Evolutionary conservation across 2,329 filamentous ascomycete genomes (phyloP), one percentile per base, ranked within the genome.

Genomic region (Pestalotiopsis sp.): DNA sequence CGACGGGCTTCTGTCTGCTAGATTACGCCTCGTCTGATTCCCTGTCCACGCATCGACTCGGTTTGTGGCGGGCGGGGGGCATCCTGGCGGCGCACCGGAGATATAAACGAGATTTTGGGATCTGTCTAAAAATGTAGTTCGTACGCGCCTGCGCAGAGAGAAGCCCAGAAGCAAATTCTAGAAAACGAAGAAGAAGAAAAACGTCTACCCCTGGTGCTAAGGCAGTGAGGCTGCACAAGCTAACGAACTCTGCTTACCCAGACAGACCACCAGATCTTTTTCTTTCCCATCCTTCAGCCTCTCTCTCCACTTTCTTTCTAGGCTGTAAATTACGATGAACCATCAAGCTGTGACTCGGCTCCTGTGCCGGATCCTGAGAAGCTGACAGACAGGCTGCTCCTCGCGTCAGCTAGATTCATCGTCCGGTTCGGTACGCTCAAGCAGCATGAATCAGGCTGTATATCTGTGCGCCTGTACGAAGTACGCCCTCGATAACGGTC

Each of bases 181-280:
- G 27, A 39, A 62, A 9, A 62, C 2, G 12, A 36, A 13, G 14
- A 59, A 25, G 57, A 27, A 27, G 23, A 61, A 36, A 17, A 36
- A 36, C 31, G 31, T n/a, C 23, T 49, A 49, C 45, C 45, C 45
- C 45, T 52, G 45, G 45, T 52, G 17, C 17, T 52, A 52, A 20
- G 45, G 59, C 31, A 39, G 31, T 62, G 59, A 62, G 59, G 59
- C 59, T 62, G 59, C 59, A 62, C 17, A 11, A 9, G 31, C 59
- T 62, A 62, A n/a, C 38, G 38, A 62, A 62, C 59, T 62, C 17
- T 62, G 45, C 45, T 52, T 52, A 52, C 45, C 17, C 45, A 52
- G 45, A n/a, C 45, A 52, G 45, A n/a, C 3, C 45, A 31, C 45
- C 45, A 20, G 20, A 20, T 52, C 4, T 9, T 9, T 52, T 52